phyloP scores from a whole-genome alignment of 306 rosid genomes.

The Rosa chinensis region DNA sequence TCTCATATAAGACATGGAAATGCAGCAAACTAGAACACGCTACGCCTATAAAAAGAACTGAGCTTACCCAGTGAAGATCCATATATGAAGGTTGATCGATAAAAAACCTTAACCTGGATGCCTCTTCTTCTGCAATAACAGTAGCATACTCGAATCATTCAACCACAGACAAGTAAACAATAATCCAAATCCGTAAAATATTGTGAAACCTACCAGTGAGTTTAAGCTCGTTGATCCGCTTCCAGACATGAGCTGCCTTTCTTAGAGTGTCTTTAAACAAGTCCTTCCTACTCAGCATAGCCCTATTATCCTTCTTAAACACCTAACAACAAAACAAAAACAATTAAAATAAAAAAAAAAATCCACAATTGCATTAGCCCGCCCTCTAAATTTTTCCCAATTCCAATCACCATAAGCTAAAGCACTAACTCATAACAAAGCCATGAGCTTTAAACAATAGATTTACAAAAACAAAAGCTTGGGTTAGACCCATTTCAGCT shows the following conservation, averaged over 20 bases:
- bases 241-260: slow-evolving; percentile 86
- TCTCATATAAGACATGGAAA: not conserved
- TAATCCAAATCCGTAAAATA: not conserved
- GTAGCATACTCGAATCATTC: slow-evolving; percentile 9
- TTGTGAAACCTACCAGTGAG: slow-evolving; percentile 54
- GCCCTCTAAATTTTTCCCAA: not conserved
- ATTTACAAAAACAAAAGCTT: not conserved
- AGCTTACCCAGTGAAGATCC: slow-evolving; percentile 96
- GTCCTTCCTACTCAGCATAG: slow-evolving; percentile 64
- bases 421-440: not conserved
- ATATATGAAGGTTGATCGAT: slow-evolving; percentile 84
- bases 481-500: not conserved
- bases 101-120: slow-evolving; percentile 57
- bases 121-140: slow-evolving; percentile 72
- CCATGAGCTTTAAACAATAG: not conserved
- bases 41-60: slow-evolving; percentile 21
- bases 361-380: not conserved
- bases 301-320: slow-evolving; percentile 77
- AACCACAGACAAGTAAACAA: slow-evolving; percentile 11
- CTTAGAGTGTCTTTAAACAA: slow-evolving; percentile 80
- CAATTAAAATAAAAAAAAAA: not conserved
- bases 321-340: slow-evolving; percentile 36
- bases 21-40: slow-evolving; percentile 11
- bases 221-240: slow-evolving; percentile 70
- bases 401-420: not conserved